A percentile compares a stretch with the other conserved stretches of the same genome.
These are phyloP conservation scores for Rhodotorula sphaerocarpa DNA, from an alignment of 768 basidiomycete genomes.

Conservation along the genomic window DNA sequence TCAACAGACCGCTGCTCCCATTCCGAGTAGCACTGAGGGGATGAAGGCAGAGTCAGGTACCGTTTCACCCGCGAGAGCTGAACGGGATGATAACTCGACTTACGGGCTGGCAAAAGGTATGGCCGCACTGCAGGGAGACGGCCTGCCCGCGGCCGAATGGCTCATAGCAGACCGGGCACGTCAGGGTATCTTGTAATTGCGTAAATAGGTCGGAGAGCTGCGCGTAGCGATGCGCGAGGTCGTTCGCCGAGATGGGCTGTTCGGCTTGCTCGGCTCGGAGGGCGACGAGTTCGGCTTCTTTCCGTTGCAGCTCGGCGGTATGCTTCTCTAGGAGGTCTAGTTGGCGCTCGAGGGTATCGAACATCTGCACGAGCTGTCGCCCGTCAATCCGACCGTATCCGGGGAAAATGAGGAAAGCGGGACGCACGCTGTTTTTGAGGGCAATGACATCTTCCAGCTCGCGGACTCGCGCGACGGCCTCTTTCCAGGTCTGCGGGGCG, in stretches of 20 bases:
- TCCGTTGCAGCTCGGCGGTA: conserved; percentile 1
- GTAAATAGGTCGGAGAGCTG: conserved; percentile 6
- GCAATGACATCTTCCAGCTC: conserved; percentile 15
- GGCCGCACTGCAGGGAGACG: conserved; percentile 11
- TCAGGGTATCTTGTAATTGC: conserved; percentile 11
- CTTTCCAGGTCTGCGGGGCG: conserved; percentile 5
- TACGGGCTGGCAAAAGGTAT: conserved; percentile 21
- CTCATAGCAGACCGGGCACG: conserved; percentile 26
- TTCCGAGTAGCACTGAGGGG: conserved; percentile 1
- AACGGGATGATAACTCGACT: background rate
- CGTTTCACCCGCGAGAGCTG: no score
- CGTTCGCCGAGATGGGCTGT: conserved; percentile 7
- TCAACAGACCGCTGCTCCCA: conserved; percentile 18
- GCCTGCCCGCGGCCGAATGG: conserved; percentile 4
- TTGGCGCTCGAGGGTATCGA: conserved; percentile 9
- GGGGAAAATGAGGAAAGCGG: background rate
- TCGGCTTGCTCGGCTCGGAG: conserved; percentile 3
- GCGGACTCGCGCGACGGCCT: conserved; percentile 10
- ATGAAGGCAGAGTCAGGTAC: no score
- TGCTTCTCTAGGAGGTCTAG: conserved; percentile 5
- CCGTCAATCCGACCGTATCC: background rate
- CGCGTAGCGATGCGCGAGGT: conserved; percentile 7
- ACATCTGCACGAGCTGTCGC: background rate
- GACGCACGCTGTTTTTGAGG: conserved; percentile 12
- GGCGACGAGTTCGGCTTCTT: conserved; percentile 17